Evolutionary conservation across 495 filamentous ascomycete species (phyloP).

Genomic region (Amniculicola lignicola): DNA sequence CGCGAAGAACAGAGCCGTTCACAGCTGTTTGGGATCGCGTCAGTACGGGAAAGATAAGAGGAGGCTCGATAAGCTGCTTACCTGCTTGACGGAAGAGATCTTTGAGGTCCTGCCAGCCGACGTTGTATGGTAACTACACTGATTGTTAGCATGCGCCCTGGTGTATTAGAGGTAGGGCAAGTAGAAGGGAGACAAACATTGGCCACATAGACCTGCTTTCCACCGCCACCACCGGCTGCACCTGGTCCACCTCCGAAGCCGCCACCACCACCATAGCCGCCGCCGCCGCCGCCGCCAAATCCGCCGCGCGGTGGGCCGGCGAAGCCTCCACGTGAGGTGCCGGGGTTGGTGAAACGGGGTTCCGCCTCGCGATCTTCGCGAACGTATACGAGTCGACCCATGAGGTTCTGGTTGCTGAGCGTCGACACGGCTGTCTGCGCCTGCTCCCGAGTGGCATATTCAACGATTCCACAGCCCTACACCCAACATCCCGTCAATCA

Average conservation of each 20-base stretch:
- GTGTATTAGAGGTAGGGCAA: constrained; percentile 1
- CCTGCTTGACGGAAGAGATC: constrained; percentile 98
- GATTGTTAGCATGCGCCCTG: constrained; percentile 37
- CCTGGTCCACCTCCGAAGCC: constrained; percentile 5
- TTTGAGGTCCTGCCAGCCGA: constrained; percentile 99
- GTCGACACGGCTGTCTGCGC: constrained; percentile 95
- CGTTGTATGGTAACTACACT: constrained; percentile 86
- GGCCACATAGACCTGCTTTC: constrained; percentile 91
- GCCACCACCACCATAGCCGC: constrained; percentile 37
- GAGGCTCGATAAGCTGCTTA: constrained; percentile 49
- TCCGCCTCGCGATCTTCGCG: constrained; percentile 97
- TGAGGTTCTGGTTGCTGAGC: constrained; percentile 97
- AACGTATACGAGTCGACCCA: constrained; percentile 97
- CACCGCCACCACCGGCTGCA: constrained; percentile 42
- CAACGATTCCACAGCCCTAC: constrained; percentile 99
- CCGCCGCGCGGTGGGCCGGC: constrained; percentile 38
- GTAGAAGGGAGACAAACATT: constrained; percentile 75
- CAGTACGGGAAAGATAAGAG: constrained; percentile 3
- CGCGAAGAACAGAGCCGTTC: constrained; percentile 83
- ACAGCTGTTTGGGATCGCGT: constrained; percentile 44
- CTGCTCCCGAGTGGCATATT: constrained; percentile 99
- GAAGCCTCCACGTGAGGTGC: constrained; percentile 48
- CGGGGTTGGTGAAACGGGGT: constrained; percentile 77
- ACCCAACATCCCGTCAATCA: constrained; percentile 99
- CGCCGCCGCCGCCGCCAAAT: constrained; percentile 43